Evolutionary conservation across 2,329 filamentous ascomycete genomes (phyloP), one percentile per base, ranked within the genome.

Genomic region (Diaporthe batatas): DNA sequence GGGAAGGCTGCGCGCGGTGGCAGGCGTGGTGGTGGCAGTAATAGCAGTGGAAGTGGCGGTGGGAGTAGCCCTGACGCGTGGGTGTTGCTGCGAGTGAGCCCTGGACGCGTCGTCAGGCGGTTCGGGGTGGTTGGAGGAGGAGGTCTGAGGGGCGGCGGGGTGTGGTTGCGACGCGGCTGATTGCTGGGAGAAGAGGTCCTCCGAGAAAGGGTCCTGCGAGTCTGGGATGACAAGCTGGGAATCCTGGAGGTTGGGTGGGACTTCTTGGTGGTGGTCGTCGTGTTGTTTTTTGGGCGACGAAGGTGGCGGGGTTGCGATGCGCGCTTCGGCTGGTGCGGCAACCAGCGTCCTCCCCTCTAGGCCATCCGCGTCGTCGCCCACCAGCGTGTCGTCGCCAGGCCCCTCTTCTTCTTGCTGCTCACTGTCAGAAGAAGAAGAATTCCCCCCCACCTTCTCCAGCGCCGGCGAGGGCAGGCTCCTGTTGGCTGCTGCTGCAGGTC

Each of bases 161-260:
- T 69, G 18, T 8, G 62, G 18, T 6, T 55, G 25, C 8, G 47
- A 8, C 32, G 54, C 54, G 29, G 39, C 55, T 6, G 67, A 39
- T 14, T 29, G n/a, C 44, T 54, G 55, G 53, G 49, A 62, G 11
- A 70, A 51, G 10, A 23, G 32, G 8, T 23, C 25, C 16, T 49
- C 62, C 3, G 54, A 54, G n/a, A 32, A 34, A 29, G 71, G 55
- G n/a, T 58, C 47, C 7, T 72, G 69, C 12, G 64, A 73, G 32
- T 68, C 49, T 34, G 69, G 64, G 16, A 72, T 68, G 10, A 69
- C 39, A 10, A n/a, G 14, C 25, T 73, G 55, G n/a, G 51, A 59
- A 16, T 72, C 62, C 18, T 64, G 59, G 21, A 29, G 54, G 18
- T n/a, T 39, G 1, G 53, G 29, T 32, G 55, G 55, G 39, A 58